Evolutionary conservation across 2,329 filamentous ascomycete genomes (phyloP).

Genomic region (Aspergillus neotritici): DNA sequence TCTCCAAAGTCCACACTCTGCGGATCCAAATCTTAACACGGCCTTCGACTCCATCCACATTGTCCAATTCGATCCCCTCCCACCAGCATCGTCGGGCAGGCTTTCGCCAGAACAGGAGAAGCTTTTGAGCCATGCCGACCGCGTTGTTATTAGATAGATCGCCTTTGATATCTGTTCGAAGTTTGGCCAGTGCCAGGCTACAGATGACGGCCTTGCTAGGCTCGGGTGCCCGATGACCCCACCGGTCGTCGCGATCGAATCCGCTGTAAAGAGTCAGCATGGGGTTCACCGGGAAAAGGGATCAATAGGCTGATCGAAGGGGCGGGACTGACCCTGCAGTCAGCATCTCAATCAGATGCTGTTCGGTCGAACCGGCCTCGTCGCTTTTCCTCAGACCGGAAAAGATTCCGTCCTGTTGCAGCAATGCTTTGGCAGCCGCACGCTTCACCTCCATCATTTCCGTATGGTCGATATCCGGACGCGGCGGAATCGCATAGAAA

Average conservation of each 20-base stretch:
- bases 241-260: conserved; percentile 90
- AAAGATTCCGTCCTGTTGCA: conserved; percentile 91
- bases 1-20: conserved; percentile 96
- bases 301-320: not conserved
- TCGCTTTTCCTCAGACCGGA: conserved; percentile 92
- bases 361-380: conserved; percentile 92
- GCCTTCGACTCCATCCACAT: conserved; percentile 84
- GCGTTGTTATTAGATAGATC: conserved; percentile 69
- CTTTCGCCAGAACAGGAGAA: conserved; percentile 96
- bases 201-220: conserved; percentile 98
- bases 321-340: conserved; percentile 74
- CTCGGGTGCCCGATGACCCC: conserved; percentile 96
- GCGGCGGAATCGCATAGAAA: conserved; percentile 92
- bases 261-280: conserved; percentile 54
- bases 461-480: conserved; percentile 70
- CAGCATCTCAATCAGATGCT: conserved; percentile 98
- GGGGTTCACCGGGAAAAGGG: not conserved
- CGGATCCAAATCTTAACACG: conserved; percentile 97
- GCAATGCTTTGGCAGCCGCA: conserved; percentile 77
- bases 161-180: conserved; percentile 82
- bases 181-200: conserved; percentile 84
- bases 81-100: conserved; percentile 96
- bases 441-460: conserved; percentile 98
- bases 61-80: conserved; percentile 89
- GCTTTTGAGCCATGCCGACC: conserved; percentile 97